phyloP scores from a whole-genome alignment of 768 basidiomycete genomes.

The Lactarius hatsudake region DNA sequence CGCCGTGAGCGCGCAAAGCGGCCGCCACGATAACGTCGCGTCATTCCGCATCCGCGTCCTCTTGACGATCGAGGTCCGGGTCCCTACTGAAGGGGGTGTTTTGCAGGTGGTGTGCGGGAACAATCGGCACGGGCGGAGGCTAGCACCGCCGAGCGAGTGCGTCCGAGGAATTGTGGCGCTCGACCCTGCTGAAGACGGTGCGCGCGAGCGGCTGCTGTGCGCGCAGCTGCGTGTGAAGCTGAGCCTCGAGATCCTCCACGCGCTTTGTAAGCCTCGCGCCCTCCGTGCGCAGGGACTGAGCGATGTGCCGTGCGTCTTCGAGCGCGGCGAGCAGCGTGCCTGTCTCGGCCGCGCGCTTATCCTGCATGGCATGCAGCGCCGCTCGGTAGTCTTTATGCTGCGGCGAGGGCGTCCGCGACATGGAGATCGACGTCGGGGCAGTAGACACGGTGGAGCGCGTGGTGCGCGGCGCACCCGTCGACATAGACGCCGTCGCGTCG shows the following conservation, averaged over 20 bases:
- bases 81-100: not conserved
- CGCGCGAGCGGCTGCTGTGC: constrained; percentile 22
- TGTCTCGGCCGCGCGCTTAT: constrained; percentile 67
- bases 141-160: constrained; percentile 3
- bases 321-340: constrained; percentile 52
- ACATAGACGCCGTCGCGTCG: constrained; percentile 44
- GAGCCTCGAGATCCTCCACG: constrained; percentile 39
- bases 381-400: constrained; percentile 43
- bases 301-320: constrained; percentile 66
- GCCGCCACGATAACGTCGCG: not conserved
- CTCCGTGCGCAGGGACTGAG: constrained; percentile 62
- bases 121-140: not conserved
- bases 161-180: constrained; percentile 10
- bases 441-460: constrained; percentile 56
- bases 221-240: constrained; percentile 33
- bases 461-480: constrained; percentile 43
- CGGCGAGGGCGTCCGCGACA: constrained; percentile 33
- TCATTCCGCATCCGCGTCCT: constrained; percentile 10
- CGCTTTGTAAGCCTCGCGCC: constrained; percentile 45
- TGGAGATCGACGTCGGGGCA: constrained; percentile 67
- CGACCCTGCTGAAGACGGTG: constrained; percentile 14
- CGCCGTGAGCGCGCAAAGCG: constrained; percentile 28
- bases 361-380: constrained; percentile 48
- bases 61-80: not conserved
- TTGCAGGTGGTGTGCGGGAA: not conserved